A percentile compares a stretch with the other conserved stretches of the same genome.
Evolutionary conservation across 1,284 basidiomycete species (phyloP).

Genomic region (Malassezia globosa): DNA sequence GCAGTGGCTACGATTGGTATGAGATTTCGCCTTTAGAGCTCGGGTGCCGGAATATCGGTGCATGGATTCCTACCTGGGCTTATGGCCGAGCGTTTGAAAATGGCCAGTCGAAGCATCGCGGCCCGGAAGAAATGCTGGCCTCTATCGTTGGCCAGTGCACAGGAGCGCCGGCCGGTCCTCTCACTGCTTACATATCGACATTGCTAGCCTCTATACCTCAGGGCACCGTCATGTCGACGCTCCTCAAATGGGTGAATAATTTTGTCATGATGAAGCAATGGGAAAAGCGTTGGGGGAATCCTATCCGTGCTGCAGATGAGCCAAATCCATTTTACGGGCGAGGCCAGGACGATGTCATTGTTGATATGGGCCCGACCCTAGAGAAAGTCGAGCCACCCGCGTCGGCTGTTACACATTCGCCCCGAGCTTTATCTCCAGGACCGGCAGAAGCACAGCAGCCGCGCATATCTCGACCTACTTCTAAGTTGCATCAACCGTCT

Average conservation of each 20-base stretch:
- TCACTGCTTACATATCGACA: constrained; percentile 40
- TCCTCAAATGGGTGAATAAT: constrained; percentile 31
- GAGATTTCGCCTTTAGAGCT: constrained; percentile 45
- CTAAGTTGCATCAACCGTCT: no score
- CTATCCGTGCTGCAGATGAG: constrained; percentile 42
- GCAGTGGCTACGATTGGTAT: constrained; percentile 40
- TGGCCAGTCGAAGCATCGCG: constrained; percentile 26
- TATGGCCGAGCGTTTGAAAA: constrained; percentile 42
- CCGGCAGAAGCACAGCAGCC: not conserved
- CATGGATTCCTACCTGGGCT: constrained; percentile 46
- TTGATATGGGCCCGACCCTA: not conserved
- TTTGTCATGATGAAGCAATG: constrained; percentile 37
- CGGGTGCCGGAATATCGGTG: constrained; percentile 41
- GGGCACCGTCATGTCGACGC: constrained; percentile 29
- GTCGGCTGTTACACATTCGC: not conserved
- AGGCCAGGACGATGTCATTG: constrained; percentile 13
- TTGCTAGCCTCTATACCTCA: constrained; percentile 36
- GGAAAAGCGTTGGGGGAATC: constrained; percentile 43
- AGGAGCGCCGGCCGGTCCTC: constrained; percentile 42
- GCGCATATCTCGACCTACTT: no score
- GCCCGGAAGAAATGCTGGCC: constrained; percentile 33
- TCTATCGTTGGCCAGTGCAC: constrained; percentile 46
- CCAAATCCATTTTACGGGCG: constrained; percentile 41
- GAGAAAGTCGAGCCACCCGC: not conserved
- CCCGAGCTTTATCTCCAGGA: not conserved